These are phyloP conservation scores for Colletotrichum navitas DNA, from an alignment of 2,329 filamentous ascomycete genomes.

Conservation along the genomic window DNA sequence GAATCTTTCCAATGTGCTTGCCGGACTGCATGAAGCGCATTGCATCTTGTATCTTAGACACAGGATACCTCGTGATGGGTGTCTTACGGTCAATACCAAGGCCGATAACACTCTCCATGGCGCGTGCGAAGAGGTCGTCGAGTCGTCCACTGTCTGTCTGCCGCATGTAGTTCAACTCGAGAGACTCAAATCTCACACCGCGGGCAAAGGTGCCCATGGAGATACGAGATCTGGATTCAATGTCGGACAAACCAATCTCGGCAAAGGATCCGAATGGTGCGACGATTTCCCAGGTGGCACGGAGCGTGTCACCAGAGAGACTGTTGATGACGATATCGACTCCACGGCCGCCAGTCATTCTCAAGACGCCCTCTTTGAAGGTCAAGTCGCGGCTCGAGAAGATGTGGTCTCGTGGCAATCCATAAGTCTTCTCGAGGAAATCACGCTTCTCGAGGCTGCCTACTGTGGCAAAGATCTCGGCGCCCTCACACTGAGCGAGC, in stretches of 20 bases:
- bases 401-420: slow-evolving; percentile 52
- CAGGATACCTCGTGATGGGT: slow-evolving; percentile 46
- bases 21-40: slow-evolving; percentile 60
- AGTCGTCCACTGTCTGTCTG: slow-evolving; percentile 6
- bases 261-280: slow-evolving; percentile 50
- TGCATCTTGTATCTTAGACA: slow-evolving; percentile 51
- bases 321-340: slow-evolving; percentile 50
- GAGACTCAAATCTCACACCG: slow-evolving; percentile 27
- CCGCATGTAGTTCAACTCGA: slow-evolving; percentile 29
- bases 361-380: slow-evolving; percentile 45
- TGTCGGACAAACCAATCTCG: slow-evolving; percentile 42
- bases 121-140: slow-evolving; percentile 28
- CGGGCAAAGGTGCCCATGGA: slow-evolving; percentile 14
- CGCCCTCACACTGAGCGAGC: slow-evolving; percentile 53
- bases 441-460: slow-evolving; percentile 52
- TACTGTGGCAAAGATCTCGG: slow-evolving; percentile 58
- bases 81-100: slow-evolving; percentile 8
- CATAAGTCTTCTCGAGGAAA: slow-evolving; percentile 53
- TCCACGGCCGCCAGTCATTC: slow-evolving; percentile 47
- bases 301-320: slow-evolving; percentile 45
- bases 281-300: slow-evolving; percentile 47
- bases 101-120: not conserved
- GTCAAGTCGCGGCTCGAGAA: slow-evolving; percentile 48
- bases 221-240: slow-evolving; percentile 1
- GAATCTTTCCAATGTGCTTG: slow-evolving; percentile 59